Percentiles rank a stretch among this genome's conserved stretches.
Conservation (phyloP, 257 asterid species). For the Solanum verrucosum region DNA sequence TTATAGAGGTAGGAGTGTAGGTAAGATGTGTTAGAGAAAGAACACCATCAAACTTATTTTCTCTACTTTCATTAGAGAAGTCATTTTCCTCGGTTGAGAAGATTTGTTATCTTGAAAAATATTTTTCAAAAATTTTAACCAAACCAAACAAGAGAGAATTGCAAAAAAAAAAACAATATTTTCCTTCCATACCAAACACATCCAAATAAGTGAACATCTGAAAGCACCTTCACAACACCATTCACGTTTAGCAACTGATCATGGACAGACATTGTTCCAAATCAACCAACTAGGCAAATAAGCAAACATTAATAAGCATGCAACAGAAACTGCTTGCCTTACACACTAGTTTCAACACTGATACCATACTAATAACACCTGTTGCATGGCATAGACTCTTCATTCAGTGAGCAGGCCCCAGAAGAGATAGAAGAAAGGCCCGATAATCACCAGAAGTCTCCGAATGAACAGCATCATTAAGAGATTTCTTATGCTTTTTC, state of each 20-base stretch:
- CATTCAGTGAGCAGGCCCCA: conserved; percentile 49
- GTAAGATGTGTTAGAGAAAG: background rate
- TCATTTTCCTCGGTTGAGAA: too few relatives aligned
- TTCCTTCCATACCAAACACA: background rate
- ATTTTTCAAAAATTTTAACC: background rate
- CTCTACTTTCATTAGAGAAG: background rate
- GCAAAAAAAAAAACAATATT: background rate
- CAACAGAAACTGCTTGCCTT: background rate
- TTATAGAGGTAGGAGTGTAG: background rate
- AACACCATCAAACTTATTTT: too few relatives aligned
- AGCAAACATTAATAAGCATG: background rate
- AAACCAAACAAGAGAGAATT: background rate
- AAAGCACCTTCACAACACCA: background rate
- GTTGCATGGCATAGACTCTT: background rate
- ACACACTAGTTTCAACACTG: background rate
- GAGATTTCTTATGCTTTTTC: conserved; percentile 57
- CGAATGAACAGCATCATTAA: conserved; percentile 55
- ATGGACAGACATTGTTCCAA: background rate
- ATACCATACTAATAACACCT: background rate
- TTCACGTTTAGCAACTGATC: background rate
- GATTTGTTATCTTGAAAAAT: too few relatives aligned
- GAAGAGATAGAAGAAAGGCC: conserved; percentile 68
- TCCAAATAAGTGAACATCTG: background rate
- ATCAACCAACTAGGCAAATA: background rate
- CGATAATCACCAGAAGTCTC: conserved; percentile 76